Conservation (phyloP, 257 asterid genomes). For the Haberlea rhodopensis region DNA sequence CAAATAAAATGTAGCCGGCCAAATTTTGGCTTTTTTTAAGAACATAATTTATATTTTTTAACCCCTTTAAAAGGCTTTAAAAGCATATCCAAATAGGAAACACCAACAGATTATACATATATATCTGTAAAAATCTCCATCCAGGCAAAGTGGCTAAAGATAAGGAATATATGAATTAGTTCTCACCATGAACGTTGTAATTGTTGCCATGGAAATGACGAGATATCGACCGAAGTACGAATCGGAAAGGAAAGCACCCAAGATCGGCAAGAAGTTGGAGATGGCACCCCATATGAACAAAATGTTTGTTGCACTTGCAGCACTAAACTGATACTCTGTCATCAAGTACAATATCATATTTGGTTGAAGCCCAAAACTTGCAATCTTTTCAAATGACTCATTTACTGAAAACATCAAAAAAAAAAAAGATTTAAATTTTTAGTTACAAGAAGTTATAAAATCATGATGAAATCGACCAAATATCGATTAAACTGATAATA, state of each 20-base stretch:
- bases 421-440: neutral
- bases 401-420: conserved; percentile 39
- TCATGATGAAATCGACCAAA: neutral
- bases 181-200: conserved; percentile 45
- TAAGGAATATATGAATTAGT: too few species aligned
- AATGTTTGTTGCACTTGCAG: conserved; percentile 40
- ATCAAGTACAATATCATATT: conserved; percentile 61
- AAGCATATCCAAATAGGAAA: too few species aligned
- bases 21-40: too few species aligned
- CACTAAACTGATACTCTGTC: conserved; percentile 44
- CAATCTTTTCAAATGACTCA: conserved; percentile 75
- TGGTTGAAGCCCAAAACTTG: conserved; percentile 55
- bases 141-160: too few species aligned
- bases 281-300: conserved; percentile 62
- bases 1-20: neutral
- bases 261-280: conserved; percentile 59
- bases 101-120: neutral
- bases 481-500: too few species aligned
- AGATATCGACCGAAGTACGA: conserved; percentile 68
- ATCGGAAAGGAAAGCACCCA: conserved; percentile 84
- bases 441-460: neutral
- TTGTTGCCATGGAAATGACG: conserved; percentile 50
- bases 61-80: neutral
- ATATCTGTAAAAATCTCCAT: too few species aligned
- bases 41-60: too few species aligned